These are phyloP conservation scores for Picea mariana DNA, from an alignment of 83 land plant genomes.

Conservation along the genomic window DNA sequence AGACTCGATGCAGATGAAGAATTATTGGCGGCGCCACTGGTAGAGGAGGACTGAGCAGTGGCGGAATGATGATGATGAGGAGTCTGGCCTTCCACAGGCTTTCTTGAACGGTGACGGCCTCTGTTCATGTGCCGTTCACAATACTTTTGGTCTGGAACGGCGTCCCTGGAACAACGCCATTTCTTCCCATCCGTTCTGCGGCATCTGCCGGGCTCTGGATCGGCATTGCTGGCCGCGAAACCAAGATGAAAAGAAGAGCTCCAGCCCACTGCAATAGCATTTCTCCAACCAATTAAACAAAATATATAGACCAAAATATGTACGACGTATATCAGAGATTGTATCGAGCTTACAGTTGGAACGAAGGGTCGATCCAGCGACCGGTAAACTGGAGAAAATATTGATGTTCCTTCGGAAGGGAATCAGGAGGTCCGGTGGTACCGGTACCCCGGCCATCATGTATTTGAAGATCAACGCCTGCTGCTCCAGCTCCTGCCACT, in stretches of 20 bases:
- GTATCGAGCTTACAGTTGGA: constrained; percentile 39
- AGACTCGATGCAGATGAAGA: constrained; percentile 13
- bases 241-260: constrained; percentile 64
- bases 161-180: constrained; percentile 95
- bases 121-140: constrained; percentile 98
- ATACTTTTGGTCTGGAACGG: constrained; percentile 86
- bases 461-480: constrained; percentile 71
- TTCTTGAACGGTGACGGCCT: constrained; percentile 97
- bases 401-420: constrained; percentile 44
- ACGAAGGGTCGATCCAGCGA: constrained; percentile 32
- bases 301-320: background rate
- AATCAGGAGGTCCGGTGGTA: constrained; percentile 61
- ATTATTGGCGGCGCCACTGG: constrained; percentile 11
- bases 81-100: constrained; percentile 83
- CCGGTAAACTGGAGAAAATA: background rate
- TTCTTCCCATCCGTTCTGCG: constrained; percentile 97
- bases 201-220: constrained; percentile 97
- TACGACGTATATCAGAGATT: background rate
- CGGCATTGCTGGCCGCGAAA: constrained; percentile 62
- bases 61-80: constrained; percentile 16
- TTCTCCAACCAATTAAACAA: background rate
- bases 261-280: constrained; percentile 51
- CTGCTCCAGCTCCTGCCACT: constrained; percentile 73
- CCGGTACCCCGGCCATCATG: constrained; percentile 50
- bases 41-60: constrained; percentile 21